Evolutionary conservation across 331 rosid species (phyloP).

Genomic region (Malus hybrid): DNA sequence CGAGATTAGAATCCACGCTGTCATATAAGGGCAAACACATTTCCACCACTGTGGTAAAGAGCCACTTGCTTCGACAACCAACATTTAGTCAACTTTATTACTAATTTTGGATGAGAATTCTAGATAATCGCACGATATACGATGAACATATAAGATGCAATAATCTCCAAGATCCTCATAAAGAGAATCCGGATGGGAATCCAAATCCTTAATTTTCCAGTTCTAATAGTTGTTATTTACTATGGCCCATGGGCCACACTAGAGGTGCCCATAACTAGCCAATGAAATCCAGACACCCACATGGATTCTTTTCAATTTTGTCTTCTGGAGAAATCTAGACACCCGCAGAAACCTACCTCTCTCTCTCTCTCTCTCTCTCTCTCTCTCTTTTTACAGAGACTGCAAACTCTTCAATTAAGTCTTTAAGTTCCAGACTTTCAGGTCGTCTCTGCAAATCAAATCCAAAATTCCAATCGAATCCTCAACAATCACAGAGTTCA

Average conservation of each 20-base stretch:
- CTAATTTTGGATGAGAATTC: too few species aligned
- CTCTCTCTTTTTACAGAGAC: neutral
- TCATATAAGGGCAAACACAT: fast-evolving
- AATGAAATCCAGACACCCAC: too few species aligned
- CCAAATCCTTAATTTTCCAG: too few species aligned
- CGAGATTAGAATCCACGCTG: fast-evolving
- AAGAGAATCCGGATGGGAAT: too few species aligned
- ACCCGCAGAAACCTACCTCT: neutral
- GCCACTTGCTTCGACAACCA: too few species aligned
- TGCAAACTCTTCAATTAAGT: neutral
- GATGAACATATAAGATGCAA: fast-evolving
- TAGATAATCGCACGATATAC: fast-evolving
- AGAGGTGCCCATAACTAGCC: neutral
- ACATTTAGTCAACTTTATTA: too few species aligned
- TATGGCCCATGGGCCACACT: neutral
- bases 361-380: neutral
- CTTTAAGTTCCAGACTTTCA: neutral
- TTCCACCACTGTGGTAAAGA: too few species aligned
- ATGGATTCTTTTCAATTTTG: neutral
- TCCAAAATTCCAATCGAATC: neutral
- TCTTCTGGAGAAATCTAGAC: slow-evolving; percentile 34
- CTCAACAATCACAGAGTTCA: neutral
- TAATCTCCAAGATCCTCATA: fast-evolving
- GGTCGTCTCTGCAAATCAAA: neutral
- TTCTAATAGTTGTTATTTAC: too few species aligned